A percentile compares a stretch with the other conserved stretches of the same genome.
These are phyloP conservation scores for Vararia minispora DNA, from an alignment of 768 basidiomycete species.

Conservation along the genomic window DNA sequence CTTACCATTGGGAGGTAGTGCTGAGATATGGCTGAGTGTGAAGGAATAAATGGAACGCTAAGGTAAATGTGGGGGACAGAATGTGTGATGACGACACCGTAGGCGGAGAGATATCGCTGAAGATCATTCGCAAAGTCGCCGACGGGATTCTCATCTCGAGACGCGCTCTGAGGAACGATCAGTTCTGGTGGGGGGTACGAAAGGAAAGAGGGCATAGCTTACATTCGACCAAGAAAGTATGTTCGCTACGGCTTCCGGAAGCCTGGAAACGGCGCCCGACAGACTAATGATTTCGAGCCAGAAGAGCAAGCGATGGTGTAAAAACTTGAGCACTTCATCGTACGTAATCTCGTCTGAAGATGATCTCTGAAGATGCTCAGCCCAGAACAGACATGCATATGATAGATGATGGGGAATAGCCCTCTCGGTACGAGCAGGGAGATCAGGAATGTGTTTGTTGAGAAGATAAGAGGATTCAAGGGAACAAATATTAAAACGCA, in stretches of 20 bases:
- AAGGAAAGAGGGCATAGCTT: neutral
- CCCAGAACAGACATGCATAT: neutral
- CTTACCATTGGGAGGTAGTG: constrained; percentile 33
- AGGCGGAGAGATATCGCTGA: neutral
- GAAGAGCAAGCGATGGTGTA: neutral
- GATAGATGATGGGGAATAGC: neutral
- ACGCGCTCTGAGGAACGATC: neutral
- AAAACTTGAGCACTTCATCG: neutral
- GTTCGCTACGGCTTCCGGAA: neutral
- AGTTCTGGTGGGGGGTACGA: neutral
- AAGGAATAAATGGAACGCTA: neutral
- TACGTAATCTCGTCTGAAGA: neutral
- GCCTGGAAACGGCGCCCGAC: neutral
- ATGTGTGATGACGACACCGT: neutral
- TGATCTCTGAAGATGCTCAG: neutral
- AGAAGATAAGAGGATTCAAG: neutral
- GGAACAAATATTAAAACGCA: too few species aligned
- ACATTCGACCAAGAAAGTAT: neutral
- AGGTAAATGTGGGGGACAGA: neutral
- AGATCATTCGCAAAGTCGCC: neutral
- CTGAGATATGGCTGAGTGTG: constrained; percentile 13
- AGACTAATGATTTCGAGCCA: constrained; percentile 1
- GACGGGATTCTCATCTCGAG: neutral
- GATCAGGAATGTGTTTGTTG: neutral
- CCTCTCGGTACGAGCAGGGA: neutral